Conservation (phyloP, 2,329 filamentous ascomycete species). For the Neophaeococcomyces aloes region DNA sequence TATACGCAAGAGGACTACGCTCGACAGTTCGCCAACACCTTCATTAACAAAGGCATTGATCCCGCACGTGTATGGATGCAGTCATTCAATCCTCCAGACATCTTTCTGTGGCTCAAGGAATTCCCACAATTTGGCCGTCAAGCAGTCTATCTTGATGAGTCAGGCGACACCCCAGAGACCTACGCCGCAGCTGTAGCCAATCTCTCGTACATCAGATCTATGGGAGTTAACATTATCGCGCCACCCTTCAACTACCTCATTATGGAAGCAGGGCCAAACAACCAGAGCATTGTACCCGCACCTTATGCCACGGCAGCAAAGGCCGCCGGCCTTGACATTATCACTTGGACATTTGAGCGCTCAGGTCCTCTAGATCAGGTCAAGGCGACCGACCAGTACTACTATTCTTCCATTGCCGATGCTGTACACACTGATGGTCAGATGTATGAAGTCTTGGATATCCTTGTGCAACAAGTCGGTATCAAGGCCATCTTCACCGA, state of each 20-base stretch:
- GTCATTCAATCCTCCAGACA: conserved; percentile 53
- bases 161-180: conserved; percentile 45
- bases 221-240: conserved; percentile 52
- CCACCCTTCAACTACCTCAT: conserved; percentile 56
- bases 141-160: conserved; percentile 56
- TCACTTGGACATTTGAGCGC: conserved; percentile 60
- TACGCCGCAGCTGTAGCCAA: conserved; percentile 45
- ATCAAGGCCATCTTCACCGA: conserved; percentile 56
- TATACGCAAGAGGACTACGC: conserved; percentile 58
- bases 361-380: conserved; percentile 49
- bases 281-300: conserved; percentile 47
- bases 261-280: conserved; percentile 37
- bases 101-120: conserved; percentile 56
- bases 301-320: conserved; percentile 52
- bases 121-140: conserved; percentile 52
- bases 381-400: conserved; percentile 39
- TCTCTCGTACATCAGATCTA: conserved; percentile 45
- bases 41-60: conserved; percentile 43
- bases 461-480: conserved; percentile 51
- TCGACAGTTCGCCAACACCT: conserved; percentile 55
- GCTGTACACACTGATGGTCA: conserved; percentile 54
- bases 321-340: conserved; percentile 51
- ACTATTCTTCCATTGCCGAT: conserved; percentile 42
- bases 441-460: conserved; percentile 55
- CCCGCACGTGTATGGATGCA: conserved; percentile 50